Evolutionary conservation across 2,329 filamentous ascomycete genomes (phyloP).

Genomic region (Talaromyces sp.): DNA sequence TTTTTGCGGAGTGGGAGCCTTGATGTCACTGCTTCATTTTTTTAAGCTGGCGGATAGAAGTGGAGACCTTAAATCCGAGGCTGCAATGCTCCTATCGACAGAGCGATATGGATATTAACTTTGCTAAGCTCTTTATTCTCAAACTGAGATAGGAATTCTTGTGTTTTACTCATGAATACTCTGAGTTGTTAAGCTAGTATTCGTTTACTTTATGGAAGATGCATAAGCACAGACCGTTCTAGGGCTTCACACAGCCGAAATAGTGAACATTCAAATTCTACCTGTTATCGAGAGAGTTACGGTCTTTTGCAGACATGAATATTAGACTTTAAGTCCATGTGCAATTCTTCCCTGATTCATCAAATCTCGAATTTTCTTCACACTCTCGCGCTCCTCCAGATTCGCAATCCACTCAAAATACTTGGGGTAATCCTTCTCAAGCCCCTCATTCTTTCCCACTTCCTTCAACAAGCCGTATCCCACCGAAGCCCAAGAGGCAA

Average conservation of each 20-base stretch:
- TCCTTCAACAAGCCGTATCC: slow-evolving; percentile 10
- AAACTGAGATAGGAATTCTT: no score
- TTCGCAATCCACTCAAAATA: background rate
- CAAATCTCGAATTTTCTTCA: slow-evolving; percentile 3
- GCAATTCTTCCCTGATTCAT: slow-evolving; percentile 6
- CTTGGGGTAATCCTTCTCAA: slow-evolving; percentile 1
- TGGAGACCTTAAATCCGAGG: background rate
- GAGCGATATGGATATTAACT: no score
- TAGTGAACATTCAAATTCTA: slow-evolving; percentile 15
- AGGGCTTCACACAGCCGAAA: slow-evolving; percentile 19
- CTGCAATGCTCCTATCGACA: background rate
- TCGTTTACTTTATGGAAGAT: no score
- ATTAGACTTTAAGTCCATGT: slow-evolving; percentile 9
- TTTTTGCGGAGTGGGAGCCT: background rate
- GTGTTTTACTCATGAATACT: no score
- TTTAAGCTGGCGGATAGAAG: background rate
- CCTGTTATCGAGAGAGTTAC: background rate
- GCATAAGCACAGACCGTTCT: background rate
- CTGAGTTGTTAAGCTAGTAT: no score
- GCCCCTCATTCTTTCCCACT: background rate
- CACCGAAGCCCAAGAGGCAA: slow-evolving; percentile 2
- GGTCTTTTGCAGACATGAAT: background rate
- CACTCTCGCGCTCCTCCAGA: background rate
- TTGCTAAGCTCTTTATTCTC: no score
- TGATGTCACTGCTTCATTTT: slow-evolving; percentile 11